Conservation (phyloP, 768 basidiomycete genomes). For the Lyophyllum shimeji region DNA sequence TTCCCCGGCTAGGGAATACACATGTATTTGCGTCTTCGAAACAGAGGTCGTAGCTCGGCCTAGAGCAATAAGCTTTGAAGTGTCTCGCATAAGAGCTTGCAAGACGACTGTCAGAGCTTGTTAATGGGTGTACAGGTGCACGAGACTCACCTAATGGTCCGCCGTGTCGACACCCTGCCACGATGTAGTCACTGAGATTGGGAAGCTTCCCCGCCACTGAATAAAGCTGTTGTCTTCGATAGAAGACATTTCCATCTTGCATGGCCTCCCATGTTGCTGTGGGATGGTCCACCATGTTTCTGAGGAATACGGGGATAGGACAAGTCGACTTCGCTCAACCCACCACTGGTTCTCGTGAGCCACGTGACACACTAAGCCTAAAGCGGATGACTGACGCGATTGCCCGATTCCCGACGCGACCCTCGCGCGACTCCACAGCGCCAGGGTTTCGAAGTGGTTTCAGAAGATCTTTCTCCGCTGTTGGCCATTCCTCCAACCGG, state of each 20-base stretch:
- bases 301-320: not conserved
- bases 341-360: not conserved
- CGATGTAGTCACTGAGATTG: constrained; percentile 73
- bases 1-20: constrained; percentile 86
- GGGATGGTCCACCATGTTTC: constrained; percentile 62
- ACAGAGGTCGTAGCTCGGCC: constrained; percentile 55
- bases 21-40: constrained; percentile 79
- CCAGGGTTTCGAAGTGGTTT: not conserved
- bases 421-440: not conserved
- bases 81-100: constrained; percentile 85
- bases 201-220: constrained; percentile 77
- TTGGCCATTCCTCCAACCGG: not conserved
- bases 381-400: no score
- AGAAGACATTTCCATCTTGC: constrained; percentile 85
- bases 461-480: not conserved
- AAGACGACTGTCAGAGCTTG: not conserved
- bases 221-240: constrained; percentile 82
- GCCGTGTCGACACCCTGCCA: constrained; percentile 82
- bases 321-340: not conserved
- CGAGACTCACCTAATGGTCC: constrained; percentile 77
- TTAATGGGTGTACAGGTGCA: not conserved
- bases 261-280: constrained; percentile 89
- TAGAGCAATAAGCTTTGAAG: constrained; percentile 73
- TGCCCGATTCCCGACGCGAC: not conserved
- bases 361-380: not conserved